Conservation (phyloP, 108 stramenopile genomes). For the Cyclotella kingstonii region DNA sequence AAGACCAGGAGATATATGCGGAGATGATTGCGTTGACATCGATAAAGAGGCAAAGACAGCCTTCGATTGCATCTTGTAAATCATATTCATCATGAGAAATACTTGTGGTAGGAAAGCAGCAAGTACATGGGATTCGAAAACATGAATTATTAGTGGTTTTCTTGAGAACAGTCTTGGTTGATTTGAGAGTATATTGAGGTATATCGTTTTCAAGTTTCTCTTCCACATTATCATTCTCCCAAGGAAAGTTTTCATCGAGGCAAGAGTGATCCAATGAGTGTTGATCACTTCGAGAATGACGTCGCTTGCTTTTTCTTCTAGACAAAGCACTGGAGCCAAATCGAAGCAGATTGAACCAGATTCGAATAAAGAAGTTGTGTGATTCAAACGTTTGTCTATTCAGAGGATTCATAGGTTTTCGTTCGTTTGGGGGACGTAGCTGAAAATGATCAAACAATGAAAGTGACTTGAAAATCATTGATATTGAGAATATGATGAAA, state of each 20-base stretch:
- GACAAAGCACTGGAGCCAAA: background rate
- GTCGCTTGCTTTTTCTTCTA: no score
- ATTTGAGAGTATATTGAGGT: conserved; percentile 4
- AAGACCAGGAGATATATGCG: conserved; percentile 16
- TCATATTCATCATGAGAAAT: background rate
- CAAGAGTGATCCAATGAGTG: background rate
- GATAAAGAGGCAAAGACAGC: background rate
- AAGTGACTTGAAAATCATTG: no score
- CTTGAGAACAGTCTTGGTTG: background rate
- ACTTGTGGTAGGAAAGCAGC: background rate
- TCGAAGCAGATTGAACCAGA: background rate
- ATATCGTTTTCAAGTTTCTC: background rate
- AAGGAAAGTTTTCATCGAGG: no score
- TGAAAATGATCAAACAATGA: background rate
- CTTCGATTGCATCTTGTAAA: background rate
- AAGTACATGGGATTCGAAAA: no score
- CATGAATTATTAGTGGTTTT: no score
- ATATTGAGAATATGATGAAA: no score
- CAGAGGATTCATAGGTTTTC: conserved; percentile 7
- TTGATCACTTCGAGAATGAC: background rate
- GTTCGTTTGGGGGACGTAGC: conserved; percentile 3
- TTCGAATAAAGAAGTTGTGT: background rate
- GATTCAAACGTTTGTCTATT: conserved; percentile 11
- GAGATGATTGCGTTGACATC: conserved; percentile 20
- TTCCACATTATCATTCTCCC: background rate